Base-by-base conservation (phyloP, 2,329 filamentous ascomycete species). In the Verticillium zaregamsianum region DNA sequence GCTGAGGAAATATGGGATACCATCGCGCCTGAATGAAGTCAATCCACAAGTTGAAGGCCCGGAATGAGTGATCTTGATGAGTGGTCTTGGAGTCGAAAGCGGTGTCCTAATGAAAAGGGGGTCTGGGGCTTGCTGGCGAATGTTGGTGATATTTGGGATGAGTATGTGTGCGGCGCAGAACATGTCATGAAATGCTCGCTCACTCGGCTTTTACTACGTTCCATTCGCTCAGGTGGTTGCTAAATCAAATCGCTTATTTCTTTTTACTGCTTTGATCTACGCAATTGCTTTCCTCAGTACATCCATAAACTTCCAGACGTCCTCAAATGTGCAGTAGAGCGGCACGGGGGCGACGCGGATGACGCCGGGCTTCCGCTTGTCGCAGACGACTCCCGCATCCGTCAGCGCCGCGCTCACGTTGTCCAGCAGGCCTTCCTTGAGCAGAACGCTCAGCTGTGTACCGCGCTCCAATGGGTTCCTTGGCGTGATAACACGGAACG, bases 341-440 rank as follows among this genome's bases (percentile, higher is more conserved):
- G 93, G 92, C 52, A 90, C 89, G 1, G 93, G 93, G 2, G 93
- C 92, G 1, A 96, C 87, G 2, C 93, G 81, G 58, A 97, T 88
- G 17, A 97, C 93, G 71, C 93, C 88, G 1, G 93, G 93, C 73
- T 91, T 91, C 63, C 93, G 81, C 81, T 95, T 90, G 71, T 97
- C 93, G 40, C 91, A 87, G 1, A 96, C 84, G 2, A 95, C 87
- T 1, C 89, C 90, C 2, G 85, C 82, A 14, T 85, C 81, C 67
- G 91, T 86, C 32, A 97, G 73, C 32, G 81, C 81, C 54, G 79
- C 77, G 63, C 86, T 82, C 2, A 96, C 86, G 7, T 71, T 71
- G n/a, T 94, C 91, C 61, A 96, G 75, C 59, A 95, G 70, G 0
- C 90, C 91, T 1, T 85, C 81, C 20, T 82, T 77, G 20, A 96